Conservation (phyloP, 75 land plant genomes). For the Cryptomeria japonica region DNA sequence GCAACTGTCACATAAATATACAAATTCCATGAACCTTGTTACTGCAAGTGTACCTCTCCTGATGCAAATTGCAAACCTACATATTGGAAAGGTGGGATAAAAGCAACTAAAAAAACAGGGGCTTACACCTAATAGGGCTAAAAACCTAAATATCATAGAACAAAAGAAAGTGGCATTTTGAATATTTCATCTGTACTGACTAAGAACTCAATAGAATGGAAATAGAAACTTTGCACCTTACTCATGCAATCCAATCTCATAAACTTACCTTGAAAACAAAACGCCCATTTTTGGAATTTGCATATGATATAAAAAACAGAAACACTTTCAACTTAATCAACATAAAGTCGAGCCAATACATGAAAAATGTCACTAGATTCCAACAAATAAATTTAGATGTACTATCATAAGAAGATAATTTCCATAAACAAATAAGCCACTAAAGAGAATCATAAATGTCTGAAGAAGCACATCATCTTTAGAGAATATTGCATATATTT, state of each 20-base stretch:
- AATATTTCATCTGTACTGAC: not conserved
- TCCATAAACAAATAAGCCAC: not conserved
- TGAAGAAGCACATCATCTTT: no score
- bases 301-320: not conserved
- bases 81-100: not conserved
- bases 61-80: not conserved
- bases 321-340: not conserved
- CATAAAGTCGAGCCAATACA: not conserved
- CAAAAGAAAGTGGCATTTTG: not conserved
- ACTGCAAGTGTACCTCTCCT: not conserved
- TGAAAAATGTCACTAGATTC: not conserved
- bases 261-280: not conserved
- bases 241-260: not conserved
- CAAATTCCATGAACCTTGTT: not conserved
- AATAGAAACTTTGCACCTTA: not conserved
- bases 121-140: not conserved
- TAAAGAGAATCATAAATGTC: not conserved
- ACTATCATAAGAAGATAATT: not conserved
- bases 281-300: not conserved
- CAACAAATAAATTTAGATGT: not conserved
- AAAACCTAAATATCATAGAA: not conserved
- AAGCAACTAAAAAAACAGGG: not conserved
- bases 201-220: not conserved
- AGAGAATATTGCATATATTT: no score
- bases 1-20: constrained; percentile 45